Conservation (phyloP, 2,329 filamentous ascomycete species). For the Fusarium mundagurra region DNA sequence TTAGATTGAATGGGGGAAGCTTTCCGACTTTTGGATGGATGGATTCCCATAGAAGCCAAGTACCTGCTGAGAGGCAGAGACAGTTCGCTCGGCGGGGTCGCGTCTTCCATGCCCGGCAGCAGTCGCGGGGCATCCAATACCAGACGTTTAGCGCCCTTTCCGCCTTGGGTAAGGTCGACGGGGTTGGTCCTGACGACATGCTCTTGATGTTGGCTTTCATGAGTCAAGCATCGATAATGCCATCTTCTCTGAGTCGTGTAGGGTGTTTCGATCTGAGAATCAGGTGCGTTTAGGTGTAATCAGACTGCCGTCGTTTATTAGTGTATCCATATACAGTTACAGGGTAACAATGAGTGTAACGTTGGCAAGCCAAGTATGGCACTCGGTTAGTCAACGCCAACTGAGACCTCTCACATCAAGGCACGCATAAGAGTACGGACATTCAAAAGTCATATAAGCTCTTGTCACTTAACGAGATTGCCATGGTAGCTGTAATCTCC, state of each 20-base stretch:
- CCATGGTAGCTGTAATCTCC: too few species aligned
- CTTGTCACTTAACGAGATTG: background rate
- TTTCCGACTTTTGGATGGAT: slow-evolving; percentile 32
- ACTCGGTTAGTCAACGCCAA: background rate
- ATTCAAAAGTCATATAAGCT: background rate
- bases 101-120: slow-evolving; percentile 17
- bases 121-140: slow-evolving; percentile 26
- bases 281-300: background rate
- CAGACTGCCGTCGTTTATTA: background rate
- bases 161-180: slow-evolving; percentile 19
- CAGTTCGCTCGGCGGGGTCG: slow-evolving; percentile 21
- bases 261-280: background rate
- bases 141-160: slow-evolving; percentile 18
- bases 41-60: slow-evolving; percentile 26
- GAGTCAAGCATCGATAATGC: slow-evolving; percentile 27
- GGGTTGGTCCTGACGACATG: background rate
- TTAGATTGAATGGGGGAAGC: slow-evolving; percentile 23
- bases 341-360: background rate
- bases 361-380: background rate
- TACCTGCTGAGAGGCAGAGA: slow-evolving; percentile 4
- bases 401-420: background rate
- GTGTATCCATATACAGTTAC: background rate
- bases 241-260: slow-evolving; percentile 26
- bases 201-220: background rate
- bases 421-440: background rate